Base-by-base conservation (phyloP, 768 basidiomycete species). In the Leucogyrophana mollusca region DNA sequence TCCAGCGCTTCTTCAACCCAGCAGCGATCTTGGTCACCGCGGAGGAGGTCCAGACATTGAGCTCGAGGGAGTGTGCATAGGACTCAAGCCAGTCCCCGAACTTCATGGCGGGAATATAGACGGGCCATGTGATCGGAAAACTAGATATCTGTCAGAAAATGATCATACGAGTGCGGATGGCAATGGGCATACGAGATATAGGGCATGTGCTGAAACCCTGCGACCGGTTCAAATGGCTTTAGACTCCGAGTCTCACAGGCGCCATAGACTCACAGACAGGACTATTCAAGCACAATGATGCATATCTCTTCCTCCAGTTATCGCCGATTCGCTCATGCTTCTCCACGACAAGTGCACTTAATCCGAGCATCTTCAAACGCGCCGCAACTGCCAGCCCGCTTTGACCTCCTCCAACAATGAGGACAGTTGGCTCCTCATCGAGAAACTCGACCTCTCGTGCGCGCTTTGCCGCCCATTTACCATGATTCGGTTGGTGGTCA, bases 21-120 rank as follows among this genome's bases (percentile, higher is more conserved):
- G 0, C 34, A 25, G 14, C 50, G 6, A 73, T 59, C 10, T 53
- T 61, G 1, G 47, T 58, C 18, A 78, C 61, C 13, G 59, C 69
- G 2, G 77, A 66, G 0, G 74, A 75, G 0, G 73, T 74, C 85
- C 81, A 85, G 14, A 82, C 73, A 51, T 82, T 77, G 7, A 87
- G 56, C 48, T 85, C 84, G 46, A 84, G 66, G 3, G 73, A 58
- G 9, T 73, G 66, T 0, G 76, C 81, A 48, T 86, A 87, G 7
- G 57, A 65, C 57, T 87, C 83, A 1, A 86, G 70, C 79, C 79
- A 86, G 50, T 80, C 78, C 4, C 73, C 82, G 27, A 85, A 62
- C 78, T 82, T 8, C 22, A 7, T 16, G 27, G 78, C 76, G 8
- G 80, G 72, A 4, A 73, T 68, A 49, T 69, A 75, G 4, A 73